These are phyloP conservation scores for Russula emetica DNA, from an alignment of 768 basidiomycete species.

Conservation along the genomic window DNA sequence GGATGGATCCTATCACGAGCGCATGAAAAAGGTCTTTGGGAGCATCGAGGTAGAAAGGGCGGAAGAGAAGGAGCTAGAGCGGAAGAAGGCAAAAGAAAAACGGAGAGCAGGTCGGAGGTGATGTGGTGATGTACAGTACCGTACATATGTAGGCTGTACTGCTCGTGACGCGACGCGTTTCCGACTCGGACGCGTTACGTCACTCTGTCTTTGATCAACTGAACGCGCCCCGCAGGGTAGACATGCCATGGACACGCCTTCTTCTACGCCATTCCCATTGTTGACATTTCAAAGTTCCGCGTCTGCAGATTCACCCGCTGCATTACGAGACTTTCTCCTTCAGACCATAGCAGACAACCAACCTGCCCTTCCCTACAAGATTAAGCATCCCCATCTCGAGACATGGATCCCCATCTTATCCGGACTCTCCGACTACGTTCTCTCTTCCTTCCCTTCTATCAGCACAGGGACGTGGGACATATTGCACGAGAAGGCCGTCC, in stretches of 20 bases:
- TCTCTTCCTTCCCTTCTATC: slow-evolving; percentile 53
- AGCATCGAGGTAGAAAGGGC: slow-evolving; percentile 83
- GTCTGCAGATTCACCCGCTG: slow-evolving; percentile 23
- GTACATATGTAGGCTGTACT: not conserved
- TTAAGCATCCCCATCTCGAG: slow-evolving; percentile 34
- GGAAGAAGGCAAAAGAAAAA: slow-evolving; percentile 75
- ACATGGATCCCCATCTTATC: slow-evolving; percentile 50
- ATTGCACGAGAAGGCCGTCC: slow-evolving; percentile 53
- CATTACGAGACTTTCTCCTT: slow-evolving; percentile 26
- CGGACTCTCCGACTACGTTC: slow-evolving; percentile 45
- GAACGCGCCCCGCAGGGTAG: not conserved
- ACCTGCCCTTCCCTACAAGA: slow-evolving; percentile 6
- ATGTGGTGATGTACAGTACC: slow-evolving; percentile 9
- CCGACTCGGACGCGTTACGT: slow-evolving; percentile 4
- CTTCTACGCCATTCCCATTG: slow-evolving; percentile 25
- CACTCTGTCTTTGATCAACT: slow-evolving; percentile 9
- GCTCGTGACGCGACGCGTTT: slow-evolving; percentile 9
- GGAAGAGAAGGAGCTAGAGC: slow-evolving; percentile 90
- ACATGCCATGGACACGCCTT: slow-evolving; percentile 20
- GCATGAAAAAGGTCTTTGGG: slow-evolving; percentile 78
- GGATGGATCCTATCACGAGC: slow-evolving; percentile 72
- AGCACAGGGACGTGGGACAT: slow-evolving; percentile 47
- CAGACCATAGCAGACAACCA: slow-evolving; percentile 25
- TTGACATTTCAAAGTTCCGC: slow-evolving; percentile 24
- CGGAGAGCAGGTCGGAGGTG: slow-evolving; percentile 72